Evolutionary conservation across 116 monocot genomes (phyloP), one percentile per base, ranked within the genome.

Genomic region (Cymodocea nodosa): DNA sequence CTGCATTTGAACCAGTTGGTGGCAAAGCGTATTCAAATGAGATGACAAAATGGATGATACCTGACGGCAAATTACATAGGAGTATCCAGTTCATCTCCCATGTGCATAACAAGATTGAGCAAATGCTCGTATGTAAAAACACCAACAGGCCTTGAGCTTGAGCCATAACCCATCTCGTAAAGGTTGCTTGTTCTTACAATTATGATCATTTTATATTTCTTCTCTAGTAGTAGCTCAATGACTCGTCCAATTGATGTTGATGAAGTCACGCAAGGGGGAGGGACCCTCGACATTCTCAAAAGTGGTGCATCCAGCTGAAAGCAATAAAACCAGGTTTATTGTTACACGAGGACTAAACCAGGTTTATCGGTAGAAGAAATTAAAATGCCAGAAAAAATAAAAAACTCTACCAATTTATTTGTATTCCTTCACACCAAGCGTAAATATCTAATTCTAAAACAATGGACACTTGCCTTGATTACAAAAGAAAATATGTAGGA

Each of bases 301-400:
- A 84, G 73, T 52, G 87, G 84, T 50, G 75, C 86, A 74, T 84
- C 76, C 68, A 90, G 34, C 90, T 90, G 87, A 12, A 49, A 22
- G 52, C 19, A 11, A 56, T 63, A 13, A 65, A 63, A 9, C 35
- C 30, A 40, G 40, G 22, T 17, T 34, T 37, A 4, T 53, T 39
- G 39, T 39, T 39, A 39, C 39, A 39, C 4, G 9, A 9, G 9
- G 9, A 39, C 39, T 39, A 39, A 39, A 2, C 39, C 2, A 2
- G 39, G 7, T 6, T 6, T 37, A 37, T 37, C 6, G 37, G 6
- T 37, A 37, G 6, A 2, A 37, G 6, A 37, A 37, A 37, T 39
- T 39, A 4, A 39, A 39, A 39, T 39, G 39, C 9, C 9, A 39
- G 39, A 39, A 2, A 39, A 39, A n/a, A n/a, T n/a, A 9, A 39